A percentile compares a stretch with the other conserved stretches of the same genome.
phyloP scores from a whole-genome alignment of 1,284 basidiomycete species.

The Ustilago cynodontis region DNA sequence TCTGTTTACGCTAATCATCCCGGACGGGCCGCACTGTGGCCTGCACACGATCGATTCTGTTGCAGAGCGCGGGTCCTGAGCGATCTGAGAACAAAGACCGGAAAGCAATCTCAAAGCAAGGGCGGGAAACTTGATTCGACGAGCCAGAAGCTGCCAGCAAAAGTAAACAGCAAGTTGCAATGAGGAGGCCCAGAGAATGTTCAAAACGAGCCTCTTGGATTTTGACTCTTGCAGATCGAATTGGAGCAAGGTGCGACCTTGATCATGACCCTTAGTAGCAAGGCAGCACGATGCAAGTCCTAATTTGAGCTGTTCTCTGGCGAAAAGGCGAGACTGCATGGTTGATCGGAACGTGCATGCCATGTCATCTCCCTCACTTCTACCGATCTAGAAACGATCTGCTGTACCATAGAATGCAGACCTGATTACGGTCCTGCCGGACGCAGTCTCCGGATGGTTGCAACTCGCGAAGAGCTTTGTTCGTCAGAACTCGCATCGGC shows the following conservation, averaged over 20 bases:
- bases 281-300: background rate
- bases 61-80: background rate
- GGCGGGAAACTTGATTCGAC: too few species aligned
- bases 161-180: background rate
- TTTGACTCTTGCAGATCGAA: background rate
- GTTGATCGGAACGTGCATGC: slow-evolving; percentile 13
- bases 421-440: too few species aligned
- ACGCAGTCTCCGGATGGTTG: too few species aligned
- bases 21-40: background rate
- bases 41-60: background rate
- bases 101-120: too few species aligned
- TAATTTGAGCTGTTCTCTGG: slow-evolving; percentile 1
- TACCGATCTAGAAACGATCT: background rate
- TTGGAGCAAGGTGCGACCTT: background rate
- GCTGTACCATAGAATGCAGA: background rate
- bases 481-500: background rate
- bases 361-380: background rate
- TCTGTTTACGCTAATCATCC: slow-evolving; percentile 1
- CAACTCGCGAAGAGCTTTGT: background rate
- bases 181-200: background rate
- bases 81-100: background rate
- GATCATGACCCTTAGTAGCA: background rate
- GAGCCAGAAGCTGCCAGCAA: background rate
- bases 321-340: background rate
- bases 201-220: background rate